Conservation (phyloP, 768 basidiomycete species). For the Boletus rex-veris region DNA sequence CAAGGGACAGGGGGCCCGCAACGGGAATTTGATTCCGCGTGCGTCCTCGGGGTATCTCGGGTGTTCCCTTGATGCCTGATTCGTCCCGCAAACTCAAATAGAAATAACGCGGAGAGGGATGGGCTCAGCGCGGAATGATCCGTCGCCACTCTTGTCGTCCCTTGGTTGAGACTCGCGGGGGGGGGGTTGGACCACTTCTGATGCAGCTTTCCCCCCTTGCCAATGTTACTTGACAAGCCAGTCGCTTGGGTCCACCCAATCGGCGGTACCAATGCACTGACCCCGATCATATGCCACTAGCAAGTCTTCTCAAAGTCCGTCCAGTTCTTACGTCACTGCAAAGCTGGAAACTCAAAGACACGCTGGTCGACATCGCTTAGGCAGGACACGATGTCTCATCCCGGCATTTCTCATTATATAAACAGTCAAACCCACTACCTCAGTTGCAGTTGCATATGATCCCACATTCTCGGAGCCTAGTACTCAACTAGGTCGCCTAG, state of each 20-base stretch:
- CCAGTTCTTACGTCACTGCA: not conserved
- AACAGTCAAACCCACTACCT: too few species aligned
- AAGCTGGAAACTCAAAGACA: not conserved
- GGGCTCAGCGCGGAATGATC: not conserved
- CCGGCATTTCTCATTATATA: too few species aligned
- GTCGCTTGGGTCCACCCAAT: too few species aligned
- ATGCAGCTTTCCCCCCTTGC: not conserved
- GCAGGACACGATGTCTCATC: too few species aligned
- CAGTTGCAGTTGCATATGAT: too few species aligned
- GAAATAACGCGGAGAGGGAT: not conserved
- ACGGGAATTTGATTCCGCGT: not conserved
- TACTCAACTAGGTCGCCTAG: not conserved
- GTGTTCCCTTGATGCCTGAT: not conserved
- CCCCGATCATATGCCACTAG: not conserved
- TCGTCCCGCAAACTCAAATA: not conserved
- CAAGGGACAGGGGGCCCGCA: not conserved
- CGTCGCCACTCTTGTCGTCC: not conserved
- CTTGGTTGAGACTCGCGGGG: not conserved
- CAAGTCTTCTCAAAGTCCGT: not conserved
- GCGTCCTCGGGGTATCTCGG: conserved; percentile 7
- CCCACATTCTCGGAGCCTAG: too few species aligned
- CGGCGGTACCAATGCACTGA: too few species aligned
- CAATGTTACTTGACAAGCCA: not conserved
- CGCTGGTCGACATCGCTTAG: too few species aligned
- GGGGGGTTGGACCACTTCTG: too few species aligned